phyloP scores from a whole-genome alignment of 2,329 filamentous ascomycete species.

The Aureobasidium namibiae region DNA sequence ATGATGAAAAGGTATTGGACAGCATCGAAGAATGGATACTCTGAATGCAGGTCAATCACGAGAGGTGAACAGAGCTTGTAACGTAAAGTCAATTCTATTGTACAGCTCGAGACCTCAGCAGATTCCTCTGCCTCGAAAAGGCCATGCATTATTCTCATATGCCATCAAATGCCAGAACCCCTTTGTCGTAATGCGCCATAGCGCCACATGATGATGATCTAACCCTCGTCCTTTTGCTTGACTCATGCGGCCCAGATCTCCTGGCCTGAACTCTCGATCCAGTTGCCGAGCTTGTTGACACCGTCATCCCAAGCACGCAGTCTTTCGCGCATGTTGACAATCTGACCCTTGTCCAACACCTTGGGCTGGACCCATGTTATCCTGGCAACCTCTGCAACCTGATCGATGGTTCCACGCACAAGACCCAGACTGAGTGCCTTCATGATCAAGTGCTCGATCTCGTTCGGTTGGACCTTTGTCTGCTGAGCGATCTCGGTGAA shows the following conservation, averaged over 20 bases:
- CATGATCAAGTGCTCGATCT: conserved; percentile 98
- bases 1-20: no score
- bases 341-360: conserved; percentile 91
- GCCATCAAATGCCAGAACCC: conserved; percentile 8
- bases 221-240: not conserved
- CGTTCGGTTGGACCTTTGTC: conserved; percentile 81
- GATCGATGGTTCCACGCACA: conserved; percentile 86
- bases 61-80: not conserved
- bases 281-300: conserved; percentile 92
- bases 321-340: conserved; percentile 80
- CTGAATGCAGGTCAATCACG: not conserved
- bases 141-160: conserved; percentile 2
- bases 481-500: conserved; percentile 83
- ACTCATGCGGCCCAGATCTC: conserved; percentile 77
- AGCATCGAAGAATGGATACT: no score
- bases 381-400: conserved; percentile 86
- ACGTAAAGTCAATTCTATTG: conserved; percentile 3
- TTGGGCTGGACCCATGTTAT: conserved; percentile 99
- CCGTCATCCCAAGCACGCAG: conserved; percentile 92
- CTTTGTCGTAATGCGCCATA: conserved; percentile 5
- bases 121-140: not conserved
- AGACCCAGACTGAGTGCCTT: conserved; percentile 93
- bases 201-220: conserved; percentile 6
- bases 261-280: conserved; percentile 89
- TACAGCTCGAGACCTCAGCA: conserved; percentile 3